Conservation (phyloP, 306 rosid genomes). For the Sindora glabra region DNA sequence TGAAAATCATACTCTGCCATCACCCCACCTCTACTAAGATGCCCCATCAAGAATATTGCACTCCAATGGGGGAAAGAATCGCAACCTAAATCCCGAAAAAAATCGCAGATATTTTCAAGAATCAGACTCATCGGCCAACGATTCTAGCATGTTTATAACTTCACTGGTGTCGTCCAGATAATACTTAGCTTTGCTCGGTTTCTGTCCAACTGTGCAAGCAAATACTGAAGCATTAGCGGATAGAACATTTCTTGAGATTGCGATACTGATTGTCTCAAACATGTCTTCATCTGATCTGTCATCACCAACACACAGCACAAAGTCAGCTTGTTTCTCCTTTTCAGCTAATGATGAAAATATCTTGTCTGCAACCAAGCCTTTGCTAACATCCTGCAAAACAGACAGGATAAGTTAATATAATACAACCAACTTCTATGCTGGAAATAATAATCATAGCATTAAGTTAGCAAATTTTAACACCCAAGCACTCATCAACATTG, state of each 20-base stretch:
- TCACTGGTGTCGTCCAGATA: constrained; percentile 57
- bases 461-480: background rate
- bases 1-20: constrained; percentile 24
- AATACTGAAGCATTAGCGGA: constrained; percentile 44
- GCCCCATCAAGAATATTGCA: constrained; percentile 33
- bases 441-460: background rate
- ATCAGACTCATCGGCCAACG: constrained; percentile 50
- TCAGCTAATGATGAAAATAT: constrained; percentile 58
- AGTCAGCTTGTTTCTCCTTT: constrained; percentile 58
- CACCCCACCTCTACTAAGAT: constrained; percentile 18
- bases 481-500: background rate
- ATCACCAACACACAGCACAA: constrained; percentile 76
- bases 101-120: constrained; percentile 23
- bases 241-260: constrained; percentile 46
- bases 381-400: constrained; percentile 60
- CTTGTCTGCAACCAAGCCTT: constrained; percentile 64
- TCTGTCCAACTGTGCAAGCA: constrained; percentile 78
- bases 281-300: constrained; percentile 94
- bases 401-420: background rate
- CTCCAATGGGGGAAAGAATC: constrained; percentile 8
- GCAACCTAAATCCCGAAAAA: constrained; percentile 18
- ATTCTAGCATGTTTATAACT: constrained; percentile 59
- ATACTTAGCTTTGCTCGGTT: constrained; percentile 81
- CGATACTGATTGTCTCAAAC: constrained; percentile 58
- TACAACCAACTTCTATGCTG: background rate